Conservation (phyloP, 106 monocot species). For the Iris macrosiphon region DNA sequence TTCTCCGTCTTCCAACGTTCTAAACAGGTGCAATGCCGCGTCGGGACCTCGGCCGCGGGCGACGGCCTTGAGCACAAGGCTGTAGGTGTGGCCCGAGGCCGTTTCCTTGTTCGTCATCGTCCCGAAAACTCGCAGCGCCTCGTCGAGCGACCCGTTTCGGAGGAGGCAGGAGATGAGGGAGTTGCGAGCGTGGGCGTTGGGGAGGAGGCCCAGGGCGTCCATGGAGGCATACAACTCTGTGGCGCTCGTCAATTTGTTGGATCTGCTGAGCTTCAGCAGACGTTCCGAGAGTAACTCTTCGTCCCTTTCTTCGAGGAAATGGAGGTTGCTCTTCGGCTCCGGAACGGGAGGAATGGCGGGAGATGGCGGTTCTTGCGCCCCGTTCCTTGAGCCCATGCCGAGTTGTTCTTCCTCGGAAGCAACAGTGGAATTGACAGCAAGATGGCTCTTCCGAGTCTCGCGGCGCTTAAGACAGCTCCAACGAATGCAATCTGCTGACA, state of each 20-base stretch:
- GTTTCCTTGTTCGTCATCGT: constrained; percentile 39
- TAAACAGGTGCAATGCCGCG: constrained; percentile 57
- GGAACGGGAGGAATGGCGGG: too few relatives aligned
- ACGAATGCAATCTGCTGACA: too few relatives aligned
- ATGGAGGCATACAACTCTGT: constrained; percentile 72
- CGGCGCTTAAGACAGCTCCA: too few relatives aligned
- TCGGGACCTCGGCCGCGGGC: constrained; percentile 41
- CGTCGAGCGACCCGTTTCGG: constrained; percentile 40
- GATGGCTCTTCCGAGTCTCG: too few relatives aligned
- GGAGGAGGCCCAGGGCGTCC: constrained; percentile 40
- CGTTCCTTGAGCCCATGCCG: too few relatives aligned
- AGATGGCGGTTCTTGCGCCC: too few relatives aligned
- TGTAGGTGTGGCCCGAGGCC: constrained; percentile 63
- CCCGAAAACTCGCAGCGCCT: constrained; percentile 63
- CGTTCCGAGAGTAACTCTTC: constrained; percentile 63
- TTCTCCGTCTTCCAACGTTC: constrained; percentile 37
- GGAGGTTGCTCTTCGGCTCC: too few relatives aligned
- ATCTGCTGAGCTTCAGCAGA: constrained; percentile 63
- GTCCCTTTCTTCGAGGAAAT: constrained; percentile 82
- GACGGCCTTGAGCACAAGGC: constrained; percentile 72
- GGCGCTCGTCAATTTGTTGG: constrained; percentile 75
- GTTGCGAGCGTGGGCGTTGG: constrained; percentile 80
- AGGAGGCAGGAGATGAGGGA: constrained; percentile 69
- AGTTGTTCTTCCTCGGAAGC: too few relatives aligned
- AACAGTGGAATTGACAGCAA: too few relatives aligned